These are phyloP conservation scores for Aureoboletus auriporus DNA, from an alignment of 768 basidiomycete species.

Conservation along the genomic window DNA sequence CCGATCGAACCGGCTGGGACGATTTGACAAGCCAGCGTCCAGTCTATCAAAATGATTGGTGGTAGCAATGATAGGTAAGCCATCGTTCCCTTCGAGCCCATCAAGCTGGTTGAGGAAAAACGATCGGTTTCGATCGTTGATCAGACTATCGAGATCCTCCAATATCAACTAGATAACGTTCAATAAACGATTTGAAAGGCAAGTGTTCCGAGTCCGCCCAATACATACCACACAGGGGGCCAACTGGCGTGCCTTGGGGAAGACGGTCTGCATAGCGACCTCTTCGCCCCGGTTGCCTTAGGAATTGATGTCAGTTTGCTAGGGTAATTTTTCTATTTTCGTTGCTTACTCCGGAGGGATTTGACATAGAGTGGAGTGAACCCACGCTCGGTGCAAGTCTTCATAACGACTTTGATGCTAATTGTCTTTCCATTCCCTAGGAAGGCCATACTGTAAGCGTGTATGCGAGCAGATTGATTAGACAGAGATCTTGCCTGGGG, in stretches of 20 bases:
- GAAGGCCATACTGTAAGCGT: background rate
- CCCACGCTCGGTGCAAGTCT: conserved; percentile 56
- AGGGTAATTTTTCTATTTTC: background rate
- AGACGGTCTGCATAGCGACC: conserved; percentile 61
- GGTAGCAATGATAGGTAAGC: conserved; percentile 70
- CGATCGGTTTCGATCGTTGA: conserved; percentile 73
- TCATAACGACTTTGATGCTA: conserved; percentile 80
- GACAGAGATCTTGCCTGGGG: conserved; percentile 51
- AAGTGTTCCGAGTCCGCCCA: conserved; percentile 17
- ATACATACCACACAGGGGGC: conserved; percentile 66
- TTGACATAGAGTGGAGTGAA: conserved; percentile 78
- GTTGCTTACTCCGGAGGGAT: conserved; percentile 60
- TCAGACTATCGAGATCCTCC: conserved; percentile 75
- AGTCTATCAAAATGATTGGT: conserved; percentile 84
- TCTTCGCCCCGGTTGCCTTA: conserved; percentile 62
- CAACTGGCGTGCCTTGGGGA: conserved; percentile 66
- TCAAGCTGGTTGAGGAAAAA: conserved; percentile 89
- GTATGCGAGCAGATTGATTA: background rate
- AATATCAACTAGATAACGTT: conserved; percentile 31
- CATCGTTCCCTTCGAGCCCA: conserved; percentile 76
- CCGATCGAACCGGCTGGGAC: conserved; percentile 85
- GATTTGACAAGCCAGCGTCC: conserved; percentile 69
- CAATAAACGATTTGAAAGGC: background rate
- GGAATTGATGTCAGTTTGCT: conserved; percentile 5
- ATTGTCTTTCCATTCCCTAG: conserved; percentile 83